phyloP scores from a whole-genome alignment of 257 asterid genomes.

The Jasminum sambac region DNA sequence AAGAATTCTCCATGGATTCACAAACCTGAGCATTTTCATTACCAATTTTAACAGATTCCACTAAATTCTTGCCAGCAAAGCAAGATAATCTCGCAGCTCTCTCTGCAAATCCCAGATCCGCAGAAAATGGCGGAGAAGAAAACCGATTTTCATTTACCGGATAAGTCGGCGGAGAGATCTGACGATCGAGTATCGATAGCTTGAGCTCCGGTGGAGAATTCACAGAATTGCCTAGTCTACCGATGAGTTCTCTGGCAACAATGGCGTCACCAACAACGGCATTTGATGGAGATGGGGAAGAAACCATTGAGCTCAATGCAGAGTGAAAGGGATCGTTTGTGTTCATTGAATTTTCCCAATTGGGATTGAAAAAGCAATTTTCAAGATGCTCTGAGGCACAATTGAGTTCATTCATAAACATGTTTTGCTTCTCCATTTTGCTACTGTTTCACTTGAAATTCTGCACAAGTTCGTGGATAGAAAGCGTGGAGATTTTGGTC shows the following conservation, averaged over 20 bases:
- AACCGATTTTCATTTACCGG: slow-evolving; percentile 36
- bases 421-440: slow-evolving; percentile 44
- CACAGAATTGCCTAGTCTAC: slow-evolving; percentile 68
- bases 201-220: slow-evolving; percentile 76
- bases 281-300: slow-evolving; percentile 63
- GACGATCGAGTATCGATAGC: slow-evolving; percentile 44
- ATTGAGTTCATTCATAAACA: slow-evolving; percentile 35
- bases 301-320: slow-evolving; percentile 89
- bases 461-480: background rate
- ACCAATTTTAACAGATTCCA: slow-evolving; percentile 27
- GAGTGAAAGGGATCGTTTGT: slow-evolving; percentile 72
- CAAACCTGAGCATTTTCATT: slow-evolving; percentile 46
- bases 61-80: slow-evolving; percentile 47
- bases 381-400: slow-evolving; percentile 32
- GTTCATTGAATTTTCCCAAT: slow-evolving; percentile 62
- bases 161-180: slow-evolving; percentile 36
- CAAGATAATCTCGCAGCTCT: slow-evolving; percentile 74
- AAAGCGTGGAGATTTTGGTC: background rate
- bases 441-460: background rate
- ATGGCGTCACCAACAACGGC: slow-evolving; percentile 40
- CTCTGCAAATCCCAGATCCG: slow-evolving; percentile 67
- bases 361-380: slow-evolving; percentile 41
- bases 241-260: slow-evolving; percentile 70
- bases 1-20: slow-evolving; percentile 72
- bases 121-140: slow-evolving; percentile 22